Evolutionary conservation across 164 flowering plant species (phyloP).

Genomic region (Malania oleifera): DNA sequence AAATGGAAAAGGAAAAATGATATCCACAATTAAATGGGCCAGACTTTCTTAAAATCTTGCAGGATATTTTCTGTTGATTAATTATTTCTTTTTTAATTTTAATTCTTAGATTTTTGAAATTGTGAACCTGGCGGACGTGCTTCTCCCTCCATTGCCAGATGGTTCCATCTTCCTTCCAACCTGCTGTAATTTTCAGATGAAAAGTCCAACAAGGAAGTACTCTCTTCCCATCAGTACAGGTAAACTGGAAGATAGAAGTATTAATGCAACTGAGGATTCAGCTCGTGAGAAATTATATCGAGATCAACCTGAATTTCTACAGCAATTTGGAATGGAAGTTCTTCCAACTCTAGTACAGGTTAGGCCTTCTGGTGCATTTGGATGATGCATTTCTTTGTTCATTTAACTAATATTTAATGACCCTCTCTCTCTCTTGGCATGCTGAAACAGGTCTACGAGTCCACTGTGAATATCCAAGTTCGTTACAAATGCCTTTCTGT

Average conservation of each 20-base stretch:
- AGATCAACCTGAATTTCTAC: conserved; percentile 93
- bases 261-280: conserved; percentile 53
- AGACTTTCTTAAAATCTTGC: too few relatives aligned
- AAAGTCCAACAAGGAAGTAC: conserved; percentile 58
- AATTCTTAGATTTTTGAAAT: conserved; percentile 95
- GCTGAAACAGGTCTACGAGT: conserved; percentile 90
- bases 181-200: conserved; percentile 49
- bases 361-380: conserved; percentile 4
- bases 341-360: conserved; percentile 94
- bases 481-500: conserved; percentile 96
- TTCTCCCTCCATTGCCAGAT: conserved; percentile 92
- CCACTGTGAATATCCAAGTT: conserved; percentile 94
- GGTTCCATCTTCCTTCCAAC: conserved; percentile 85
- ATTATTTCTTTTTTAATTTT: too few relatives aligned
- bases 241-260: conserved; percentile 66
- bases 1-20: too few relatives aligned
- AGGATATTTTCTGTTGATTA: too few relatives aligned
- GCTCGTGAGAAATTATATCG: conserved; percentile 69
- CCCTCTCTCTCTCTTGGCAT: conserved; percentile 3
- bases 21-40: too few relatives aligned
- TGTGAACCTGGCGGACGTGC: conserved; percentile 96
- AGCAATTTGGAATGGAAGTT: conserved; percentile 92
- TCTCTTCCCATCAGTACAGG: conserved; percentile 42
- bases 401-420: conserved; percentile 1
- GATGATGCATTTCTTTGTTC: conserved; percentile 4